phyloP scores from a whole-genome alignment of 805 yeast genomes.

The Teunomyces stri region DNA sequence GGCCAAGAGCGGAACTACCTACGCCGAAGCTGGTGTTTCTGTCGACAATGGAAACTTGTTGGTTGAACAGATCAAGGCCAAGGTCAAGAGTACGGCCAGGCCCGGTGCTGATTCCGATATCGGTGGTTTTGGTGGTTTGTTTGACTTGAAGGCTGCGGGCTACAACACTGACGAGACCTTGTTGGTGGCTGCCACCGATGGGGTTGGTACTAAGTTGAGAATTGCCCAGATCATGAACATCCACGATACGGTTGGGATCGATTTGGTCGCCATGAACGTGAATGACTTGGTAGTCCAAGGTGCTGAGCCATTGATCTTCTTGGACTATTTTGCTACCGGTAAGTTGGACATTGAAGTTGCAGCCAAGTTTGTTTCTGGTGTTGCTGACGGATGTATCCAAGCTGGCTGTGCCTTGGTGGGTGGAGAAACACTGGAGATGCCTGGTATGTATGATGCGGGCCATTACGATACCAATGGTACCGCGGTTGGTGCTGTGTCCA shows the following conservation, averaged over 20 bases:
- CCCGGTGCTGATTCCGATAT: slow-evolving; percentile 97
- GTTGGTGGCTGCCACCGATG: slow-evolving; percentile 97
- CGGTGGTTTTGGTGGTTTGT: slow-evolving; percentile 98
- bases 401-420: slow-evolving; percentile 98
- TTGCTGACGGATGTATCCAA: slow-evolving; percentile 90
- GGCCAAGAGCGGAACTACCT: slow-evolving; percentile 47
- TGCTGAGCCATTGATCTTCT: slow-evolving; percentile 93
- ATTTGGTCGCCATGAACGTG: slow-evolving; percentile 98
- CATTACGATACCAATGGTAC: slow-evolving; percentile 99
- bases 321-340: slow-evolving; percentile 96
- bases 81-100: slow-evolving; percentile 89
- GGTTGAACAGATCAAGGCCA: slow-evolving; percentile 85
- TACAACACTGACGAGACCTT: slow-evolving; percentile 76
- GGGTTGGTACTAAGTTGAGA: slow-evolving; percentile 96
- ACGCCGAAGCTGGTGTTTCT: slow-evolving; percentile 95
- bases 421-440: slow-evolving; percentile 99
- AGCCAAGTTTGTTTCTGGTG: slow-evolving; percentile 87
- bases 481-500: slow-evolving; percentile 93
- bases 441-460: slow-evolving; percentile 93
- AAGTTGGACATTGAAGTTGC: slow-evolving; percentile 82
- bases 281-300: slow-evolving; percentile 98
- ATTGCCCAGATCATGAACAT: slow-evolving; percentile 87
- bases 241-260: slow-evolving; percentile 98
- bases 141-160: slow-evolving; percentile 87
- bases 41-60: slow-evolving; percentile 92